phyloP scores from a whole-genome alignment of 2,329 filamentous ascomycete species.

The Colletotrichum lindemuthianum region DNA sequence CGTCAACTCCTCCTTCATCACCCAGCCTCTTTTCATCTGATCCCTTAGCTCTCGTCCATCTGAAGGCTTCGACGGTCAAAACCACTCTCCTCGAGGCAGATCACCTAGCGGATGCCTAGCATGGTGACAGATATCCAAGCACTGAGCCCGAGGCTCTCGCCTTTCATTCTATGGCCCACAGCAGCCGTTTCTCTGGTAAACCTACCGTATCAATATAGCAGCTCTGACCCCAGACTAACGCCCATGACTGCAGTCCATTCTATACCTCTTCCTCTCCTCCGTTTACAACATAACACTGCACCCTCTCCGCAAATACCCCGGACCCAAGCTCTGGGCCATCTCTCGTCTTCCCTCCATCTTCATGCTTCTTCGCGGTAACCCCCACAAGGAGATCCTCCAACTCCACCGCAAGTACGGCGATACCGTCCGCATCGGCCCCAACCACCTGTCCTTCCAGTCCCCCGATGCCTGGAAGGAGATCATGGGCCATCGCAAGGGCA shows the following conservation, averaged over 20 bases:
- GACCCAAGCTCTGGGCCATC: constrained; percentile 41
- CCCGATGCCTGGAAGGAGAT: constrained; percentile 52
- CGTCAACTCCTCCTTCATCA: no score
- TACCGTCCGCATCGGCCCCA: constrained; percentile 52
- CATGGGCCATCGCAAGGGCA: constrained; percentile 42
- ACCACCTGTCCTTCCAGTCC: constrained; percentile 50
- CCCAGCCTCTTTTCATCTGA: no score
- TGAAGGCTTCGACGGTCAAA: no score
- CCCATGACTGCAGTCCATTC: constrained; percentile 8
- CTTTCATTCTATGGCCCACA: constrained; percentile 19
- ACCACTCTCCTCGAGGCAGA: no score
- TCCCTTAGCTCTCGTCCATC: no score
- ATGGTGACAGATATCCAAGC: constrained; percentile 5
- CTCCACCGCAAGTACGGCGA: constrained; percentile 42
- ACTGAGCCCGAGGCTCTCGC: constrained; percentile 9
- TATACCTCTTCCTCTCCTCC: constrained; percentile 15
- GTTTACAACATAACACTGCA: constrained; percentile 44
- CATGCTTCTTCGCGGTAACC: constrained; percentile 37
- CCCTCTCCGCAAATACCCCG: constrained; percentile 45
- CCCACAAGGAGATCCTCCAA: constrained; percentile 41
- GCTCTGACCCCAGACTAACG: background rate
- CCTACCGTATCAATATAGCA: background rate
- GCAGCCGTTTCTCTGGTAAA: constrained; percentile 11
- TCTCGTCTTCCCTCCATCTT: constrained; percentile 24
- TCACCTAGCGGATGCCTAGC: background rate